Base-by-base conservation (phyloP, 2,329 filamentous ascomycete species). In the Erysiphe pulchra region DNA sequence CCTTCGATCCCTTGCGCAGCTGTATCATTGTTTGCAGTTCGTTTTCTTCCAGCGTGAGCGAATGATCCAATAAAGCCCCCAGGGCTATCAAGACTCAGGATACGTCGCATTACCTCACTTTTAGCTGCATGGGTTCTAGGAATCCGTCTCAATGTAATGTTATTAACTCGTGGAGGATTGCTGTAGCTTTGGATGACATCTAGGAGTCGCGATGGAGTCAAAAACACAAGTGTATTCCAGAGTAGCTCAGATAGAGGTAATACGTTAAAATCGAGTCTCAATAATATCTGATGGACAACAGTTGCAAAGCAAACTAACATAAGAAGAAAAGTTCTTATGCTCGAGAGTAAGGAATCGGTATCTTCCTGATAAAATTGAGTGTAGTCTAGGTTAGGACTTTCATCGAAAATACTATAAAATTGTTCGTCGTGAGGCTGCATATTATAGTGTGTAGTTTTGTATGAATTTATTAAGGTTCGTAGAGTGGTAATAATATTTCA, bases 61-160 rank as follows among this genome's bases (percentile, higher is more conserved):
- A 74, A 70, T 7, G 68, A 68, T 42, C 63, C 66, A 55, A 76
- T 66, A 50, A 75, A 64, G 44, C 69, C 65, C 34, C 65, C 64
- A 5, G 64, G 59, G 45, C 57, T 64, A 52, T 74, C 70, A 49
- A 79, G 55, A 1, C 75, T 70, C 32, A 83, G 58, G 31, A 83
- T 66, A 49, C 72, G 69, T 52, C 69, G 66, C 62, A 84, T 68
- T 10, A 69, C 67, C 51, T 76, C 69, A 56, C 72, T 75, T 60
- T 84, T 85, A 24, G 69, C 67, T 14, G 65, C 66, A 62, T 69
- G 64, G 38, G 60, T 66, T 52, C 55, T 63, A 48, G 58, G 60
- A 46, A 54, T 61, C n/a, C 46, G 33, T 42, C 46, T 50, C 24
- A 54, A 41, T 49, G 61, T 60, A 57, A 60, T 48, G 62, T 64